Conservation (phyloP, 176 grass and related monocot genomes). For the Olyra latifolia region DNA sequence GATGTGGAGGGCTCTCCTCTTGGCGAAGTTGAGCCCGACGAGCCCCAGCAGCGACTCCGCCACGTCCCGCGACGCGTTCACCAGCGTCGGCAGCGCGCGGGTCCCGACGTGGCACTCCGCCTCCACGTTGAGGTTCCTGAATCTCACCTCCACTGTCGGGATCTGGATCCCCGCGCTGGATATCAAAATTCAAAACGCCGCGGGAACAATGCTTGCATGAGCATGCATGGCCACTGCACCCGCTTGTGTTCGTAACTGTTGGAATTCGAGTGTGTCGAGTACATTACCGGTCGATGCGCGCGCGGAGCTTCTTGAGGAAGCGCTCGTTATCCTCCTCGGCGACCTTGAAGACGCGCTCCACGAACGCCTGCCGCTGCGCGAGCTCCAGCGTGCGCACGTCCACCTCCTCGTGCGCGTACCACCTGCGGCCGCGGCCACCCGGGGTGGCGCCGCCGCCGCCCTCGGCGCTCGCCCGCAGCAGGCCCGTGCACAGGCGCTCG, state of each 20-base stretch:
- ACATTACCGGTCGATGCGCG: constrained; percentile 65
- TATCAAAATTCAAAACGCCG: neutral
- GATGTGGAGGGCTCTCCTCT: constrained; percentile 62
- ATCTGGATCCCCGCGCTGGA: constrained; percentile 78
- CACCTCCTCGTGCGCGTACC: constrained; percentile 37
- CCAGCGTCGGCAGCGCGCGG: constrained; percentile 73
- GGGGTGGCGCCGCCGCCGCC: neutral
- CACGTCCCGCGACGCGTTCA: constrained; percentile 57
- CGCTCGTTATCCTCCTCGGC: constrained; percentile 78
- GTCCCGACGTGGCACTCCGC: constrained; percentile 74
- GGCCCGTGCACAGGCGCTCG: constrained; percentile 55
- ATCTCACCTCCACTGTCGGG: constrained; percentile 79
- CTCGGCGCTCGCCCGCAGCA: constrained; percentile 27
- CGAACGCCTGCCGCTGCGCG: constrained; percentile 58
- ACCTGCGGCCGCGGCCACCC: neutral
- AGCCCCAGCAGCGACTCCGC: constrained; percentile 48
- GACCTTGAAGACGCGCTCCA: constrained; percentile 57
- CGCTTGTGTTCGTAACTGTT: no score
- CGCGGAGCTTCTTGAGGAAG: constrained; percentile 67
- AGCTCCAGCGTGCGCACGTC: constrained; percentile 59
- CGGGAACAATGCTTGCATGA: neutral
- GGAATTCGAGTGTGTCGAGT: no score
- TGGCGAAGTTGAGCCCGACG: constrained; percentile 44
- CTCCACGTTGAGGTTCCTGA: constrained; percentile 50
- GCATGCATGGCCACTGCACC: neutral